Evolutionary conservation across 2,329 filamentous ascomycete species (phyloP).

Genomic region (Ceratocystis lukuohia): DNA sequence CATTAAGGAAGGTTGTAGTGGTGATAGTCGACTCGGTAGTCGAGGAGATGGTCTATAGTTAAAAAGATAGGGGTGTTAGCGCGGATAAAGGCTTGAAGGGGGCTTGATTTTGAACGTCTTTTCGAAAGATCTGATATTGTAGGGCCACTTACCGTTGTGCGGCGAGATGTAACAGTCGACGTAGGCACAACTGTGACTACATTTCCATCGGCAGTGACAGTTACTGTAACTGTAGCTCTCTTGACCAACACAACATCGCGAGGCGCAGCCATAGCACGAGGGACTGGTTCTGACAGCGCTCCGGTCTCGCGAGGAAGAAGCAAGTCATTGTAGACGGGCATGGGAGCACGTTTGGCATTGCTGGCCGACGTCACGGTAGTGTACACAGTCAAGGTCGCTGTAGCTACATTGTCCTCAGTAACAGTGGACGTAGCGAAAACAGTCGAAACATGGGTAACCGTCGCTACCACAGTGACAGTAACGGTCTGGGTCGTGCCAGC

Average conservation of each 20-base stretch:
- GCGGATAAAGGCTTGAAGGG: not conserved
- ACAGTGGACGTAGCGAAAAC: conserved; percentile 28
- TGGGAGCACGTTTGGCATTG: conserved; percentile 26
- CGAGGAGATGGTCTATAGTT: conserved; percentile 20
- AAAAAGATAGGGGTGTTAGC: not conserved
- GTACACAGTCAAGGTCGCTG: conserved; percentile 28
- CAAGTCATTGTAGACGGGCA: conserved; percentile 21
- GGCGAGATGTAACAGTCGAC: conserved; percentile 16
- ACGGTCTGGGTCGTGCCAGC: conserved; percentile 24
- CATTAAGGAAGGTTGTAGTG: conserved; percentile 24
- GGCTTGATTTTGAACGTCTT: not conserved
- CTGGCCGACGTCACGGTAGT: conserved; percentile 26
- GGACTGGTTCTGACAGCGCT: conserved; percentile 12
- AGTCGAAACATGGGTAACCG: conserved; percentile 28
- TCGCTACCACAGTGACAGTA: conserved; percentile 25
- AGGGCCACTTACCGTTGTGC: conserved; percentile 10
- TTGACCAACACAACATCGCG: conserved; percentile 11
- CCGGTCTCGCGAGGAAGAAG: conserved; percentile 23
- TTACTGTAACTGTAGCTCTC: conserved; percentile 24
- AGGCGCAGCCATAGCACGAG: not conserved
- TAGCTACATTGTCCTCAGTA: conserved; percentile 27
- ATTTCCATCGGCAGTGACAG: conserved; percentile 24
- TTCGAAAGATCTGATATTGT: not conserved
- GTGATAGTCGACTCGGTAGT: conserved; percentile 23
- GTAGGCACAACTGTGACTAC: conserved; percentile 24